A percentile compares a stretch with the other conserved stretches of the same genome.
These are phyloP conservation scores for Scheffersomyces coipomensis DNA, from an alignment of 805 yeast species.

Conservation along the genomic window DNA sequence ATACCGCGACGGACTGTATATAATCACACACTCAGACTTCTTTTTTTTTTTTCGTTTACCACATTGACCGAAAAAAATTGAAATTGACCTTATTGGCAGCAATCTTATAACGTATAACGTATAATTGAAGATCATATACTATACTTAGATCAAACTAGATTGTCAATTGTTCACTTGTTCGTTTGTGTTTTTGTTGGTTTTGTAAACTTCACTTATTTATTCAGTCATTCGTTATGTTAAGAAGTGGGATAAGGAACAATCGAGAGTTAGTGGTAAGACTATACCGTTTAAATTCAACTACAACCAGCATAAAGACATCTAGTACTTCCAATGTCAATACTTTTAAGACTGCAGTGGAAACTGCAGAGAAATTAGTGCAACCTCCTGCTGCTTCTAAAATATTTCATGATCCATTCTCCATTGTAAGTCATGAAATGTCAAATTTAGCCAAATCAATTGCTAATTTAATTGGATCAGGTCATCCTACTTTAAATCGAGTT, in stretches of 20 bases:
- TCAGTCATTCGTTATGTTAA: neutral
- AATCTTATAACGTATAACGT: too few species aligned
- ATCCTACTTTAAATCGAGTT: constrained; percentile 87
- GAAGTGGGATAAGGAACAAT: neutral
- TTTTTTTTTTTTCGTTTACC: too few species aligned
- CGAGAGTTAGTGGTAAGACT: neutral
- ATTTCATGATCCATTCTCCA: constrained; percentile 79
- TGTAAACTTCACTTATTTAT: too few species aligned
- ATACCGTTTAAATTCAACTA: neutral
- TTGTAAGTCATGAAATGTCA: constrained; percentile 92
- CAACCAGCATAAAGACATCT: neutral
- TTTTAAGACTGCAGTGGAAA: constrained; percentile 57
- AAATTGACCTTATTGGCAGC: too few species aligned
- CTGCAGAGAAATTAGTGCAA: constrained; percentile 74
- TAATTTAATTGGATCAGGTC: constrained; percentile 84
- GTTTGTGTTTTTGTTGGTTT: too few species aligned
- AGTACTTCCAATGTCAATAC: constrained; percentile 7
- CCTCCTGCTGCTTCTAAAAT: constrained; percentile 45
- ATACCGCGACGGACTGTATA: too few species aligned
- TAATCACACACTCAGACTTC: too few species aligned
- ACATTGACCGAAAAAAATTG: too few species aligned
- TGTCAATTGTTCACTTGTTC: too few species aligned
- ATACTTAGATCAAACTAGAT: too few species aligned
- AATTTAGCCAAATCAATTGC: constrained; percentile 85
- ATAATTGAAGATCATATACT: too few species aligned